Evolutionary conservation across 352 stramenopile species (phyloP).

Genomic region (Elongisporangium anandrum): DNA sequence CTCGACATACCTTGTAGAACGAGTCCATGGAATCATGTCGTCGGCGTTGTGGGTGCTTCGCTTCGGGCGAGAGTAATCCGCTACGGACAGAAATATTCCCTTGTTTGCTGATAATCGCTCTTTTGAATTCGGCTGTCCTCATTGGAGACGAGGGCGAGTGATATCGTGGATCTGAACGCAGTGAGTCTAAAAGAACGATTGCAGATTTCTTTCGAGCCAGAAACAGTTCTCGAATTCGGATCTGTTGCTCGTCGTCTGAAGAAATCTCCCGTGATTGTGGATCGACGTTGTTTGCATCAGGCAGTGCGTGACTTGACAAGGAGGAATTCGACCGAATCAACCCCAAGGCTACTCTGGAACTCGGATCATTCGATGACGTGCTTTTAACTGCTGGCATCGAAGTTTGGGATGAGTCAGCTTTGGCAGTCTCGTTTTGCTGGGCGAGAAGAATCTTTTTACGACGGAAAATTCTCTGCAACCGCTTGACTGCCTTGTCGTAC

Average conservation of each 20-base stretch:
- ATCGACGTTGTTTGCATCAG: background rate
- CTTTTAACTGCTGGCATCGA: background rate
- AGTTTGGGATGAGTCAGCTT: background rate
- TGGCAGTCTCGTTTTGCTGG: background rate
- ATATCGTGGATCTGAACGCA: slow-evolving; percentile 18
- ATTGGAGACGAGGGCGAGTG: background rate
- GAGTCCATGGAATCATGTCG: slow-evolving; percentile 64
- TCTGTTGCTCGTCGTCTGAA: background rate
- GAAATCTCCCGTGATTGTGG: background rate
- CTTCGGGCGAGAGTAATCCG: slow-evolving; percentile 40
- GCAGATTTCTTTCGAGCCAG: slow-evolving; percentile 4
- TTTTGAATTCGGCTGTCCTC: background rate
- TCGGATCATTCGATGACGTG: background rate
- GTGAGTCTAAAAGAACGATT: slow-evolving; percentile 14
- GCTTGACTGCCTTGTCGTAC: slow-evolving; percentile 53
- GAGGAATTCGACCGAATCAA: background rate
- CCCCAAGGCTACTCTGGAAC: background rate
- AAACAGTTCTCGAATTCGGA: slow-evolving; percentile 2
- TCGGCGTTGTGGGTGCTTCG: slow-evolving; percentile 38
- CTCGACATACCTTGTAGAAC: slow-evolving; percentile 3
- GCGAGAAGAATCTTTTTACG: slow-evolving; percentile 8
- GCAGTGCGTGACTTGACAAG: background rate
- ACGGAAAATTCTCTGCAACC: slow-evolving; percentile 62
- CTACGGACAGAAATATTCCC: slow-evolving; percentile 20
- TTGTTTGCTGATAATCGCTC: slow-evolving; percentile 9